These are phyloP conservation scores for Sporothrix protearum DNA, from an alignment of 2,329 filamentous ascomycete genomes.

Conservation along the genomic window DNA sequence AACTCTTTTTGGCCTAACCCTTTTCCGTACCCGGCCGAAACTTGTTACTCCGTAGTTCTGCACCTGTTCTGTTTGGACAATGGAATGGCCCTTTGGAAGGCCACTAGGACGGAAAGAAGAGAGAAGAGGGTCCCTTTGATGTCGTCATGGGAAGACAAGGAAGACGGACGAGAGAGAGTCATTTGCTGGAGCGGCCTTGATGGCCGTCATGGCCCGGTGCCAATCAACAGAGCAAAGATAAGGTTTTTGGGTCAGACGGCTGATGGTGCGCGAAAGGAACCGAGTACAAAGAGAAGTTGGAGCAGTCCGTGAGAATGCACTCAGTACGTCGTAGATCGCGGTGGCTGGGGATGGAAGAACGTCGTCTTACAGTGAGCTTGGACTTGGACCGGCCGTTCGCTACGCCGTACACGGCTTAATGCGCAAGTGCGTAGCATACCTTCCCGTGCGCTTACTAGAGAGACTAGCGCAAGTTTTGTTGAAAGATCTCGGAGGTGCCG, in stretches of 20 bases:
- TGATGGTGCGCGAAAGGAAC: not conserved
- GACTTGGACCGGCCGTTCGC: not conserved
- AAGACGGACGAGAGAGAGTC: not conserved
- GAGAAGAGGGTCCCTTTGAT: not conserved
- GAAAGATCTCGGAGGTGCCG: not conserved
- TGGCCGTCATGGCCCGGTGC: not conserved
- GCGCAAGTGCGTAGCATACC: not conserved
- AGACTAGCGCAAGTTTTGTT: not conserved
- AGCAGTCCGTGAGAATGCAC: not conserved
- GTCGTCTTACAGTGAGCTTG: not conserved
- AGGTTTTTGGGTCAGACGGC: constrained; percentile 1
- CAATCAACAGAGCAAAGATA: not conserved
- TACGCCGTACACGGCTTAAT: not conserved
- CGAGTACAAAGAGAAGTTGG: not conserved
- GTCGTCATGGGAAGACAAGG: not conserved
- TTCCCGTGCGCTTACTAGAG: not conserved
- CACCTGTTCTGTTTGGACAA: not conserved
- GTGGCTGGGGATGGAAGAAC: not conserved
- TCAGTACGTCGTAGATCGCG: not conserved
- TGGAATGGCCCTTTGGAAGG: not conserved
- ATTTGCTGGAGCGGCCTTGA: not conserved
- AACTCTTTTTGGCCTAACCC: not conserved
- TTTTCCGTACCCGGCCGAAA: not conserved
- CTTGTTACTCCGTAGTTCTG: no score
- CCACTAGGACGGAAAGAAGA: not conserved